Base-by-base conservation (phyloP, 2,329 filamentous ascomycete genomes). In the Diplodia scrobiculata region DNA sequence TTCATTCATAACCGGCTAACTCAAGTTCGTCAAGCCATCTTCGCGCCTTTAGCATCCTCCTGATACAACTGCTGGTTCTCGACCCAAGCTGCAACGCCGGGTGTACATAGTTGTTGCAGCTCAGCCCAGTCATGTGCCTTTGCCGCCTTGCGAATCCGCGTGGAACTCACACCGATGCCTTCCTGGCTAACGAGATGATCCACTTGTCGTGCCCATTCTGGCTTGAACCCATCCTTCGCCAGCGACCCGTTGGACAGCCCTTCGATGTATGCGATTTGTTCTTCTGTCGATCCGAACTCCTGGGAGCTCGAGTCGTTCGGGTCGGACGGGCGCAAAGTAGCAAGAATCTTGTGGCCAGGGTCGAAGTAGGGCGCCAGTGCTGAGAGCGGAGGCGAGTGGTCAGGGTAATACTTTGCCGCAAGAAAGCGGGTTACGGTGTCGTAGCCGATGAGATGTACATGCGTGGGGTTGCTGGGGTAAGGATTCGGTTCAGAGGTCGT, bases 371-470 rank as follows among this genome's bases (percentile, higher is more conserved):
- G 86, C 1, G 79, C 79, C 1, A 94, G 79, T 0, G 85, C 84
- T 0, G 75, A 76, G 13, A 85, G 80, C 68, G 89, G 71, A 73
- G 80, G 73, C 65, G 75, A 41, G 72, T 79, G 69, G 64, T 74
- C 70, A 5, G 76, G 74, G 73, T 92, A 91, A 77, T 94, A 94
- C 74, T 89, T 91, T 0, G 89, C 84, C 58, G 90, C 81, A 64
- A 91, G 85, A 63, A 94, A 86, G 21, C 91, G 84, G 17, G 89
- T 86, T 6, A 93, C 78, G 0, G 91, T 94, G 72, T 94, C 91
- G 73, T 87, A 94, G 32, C 91, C 91, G 1, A 87, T 84, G 2
- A 93, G 83, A 72, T 91, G 91, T 3, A 90, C 79, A 71, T 92
- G 89, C 63, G 67, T 72, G 0, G 80, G 78, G 7, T 72, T 68